A percentile compares a stretch with the other conserved stretches of the same genome.
phyloP scores from a whole-genome alignment of 441 rosid genomes.

The Hura crepitans region DNA sequence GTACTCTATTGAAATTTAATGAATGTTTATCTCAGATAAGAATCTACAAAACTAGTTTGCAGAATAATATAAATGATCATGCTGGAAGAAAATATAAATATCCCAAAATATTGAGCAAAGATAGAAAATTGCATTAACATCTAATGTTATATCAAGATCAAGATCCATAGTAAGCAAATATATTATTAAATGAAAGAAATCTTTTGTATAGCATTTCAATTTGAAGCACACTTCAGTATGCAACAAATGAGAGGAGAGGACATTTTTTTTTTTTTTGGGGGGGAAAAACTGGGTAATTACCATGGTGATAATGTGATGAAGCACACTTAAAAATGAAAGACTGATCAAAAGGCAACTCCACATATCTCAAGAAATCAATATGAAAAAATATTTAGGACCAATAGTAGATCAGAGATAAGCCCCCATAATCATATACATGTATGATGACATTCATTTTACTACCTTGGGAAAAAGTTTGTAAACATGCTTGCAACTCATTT shows the following conservation, averaged over 20 bases:
- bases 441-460: conserved; percentile 19
- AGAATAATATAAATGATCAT: background rate
- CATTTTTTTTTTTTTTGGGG: too few species aligned
- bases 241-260: background rate
- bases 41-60: background rate
- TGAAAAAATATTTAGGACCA: background rate
- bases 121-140: background rate
- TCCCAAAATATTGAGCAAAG: background rate
- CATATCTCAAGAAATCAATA: background rate
- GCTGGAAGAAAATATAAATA: background rate
- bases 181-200: background rate
- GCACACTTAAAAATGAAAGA: background rate
- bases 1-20: too few species aligned
- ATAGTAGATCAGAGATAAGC: conserved; percentile 17
- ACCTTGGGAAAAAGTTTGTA: conserved; percentile 60
- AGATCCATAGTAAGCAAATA: background rate
- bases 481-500: conserved; percentile 52
- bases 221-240: background rate
- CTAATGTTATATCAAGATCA: background rate
- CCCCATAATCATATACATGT: background rate
- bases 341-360: background rate
- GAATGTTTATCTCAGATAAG: background rate
- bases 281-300: background rate
- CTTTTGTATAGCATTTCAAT: background rate
- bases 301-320: background rate